Base-by-base conservation (phyloP, 1,139 yeast genomes). In the Yamadazyma blattariae region DNA sequence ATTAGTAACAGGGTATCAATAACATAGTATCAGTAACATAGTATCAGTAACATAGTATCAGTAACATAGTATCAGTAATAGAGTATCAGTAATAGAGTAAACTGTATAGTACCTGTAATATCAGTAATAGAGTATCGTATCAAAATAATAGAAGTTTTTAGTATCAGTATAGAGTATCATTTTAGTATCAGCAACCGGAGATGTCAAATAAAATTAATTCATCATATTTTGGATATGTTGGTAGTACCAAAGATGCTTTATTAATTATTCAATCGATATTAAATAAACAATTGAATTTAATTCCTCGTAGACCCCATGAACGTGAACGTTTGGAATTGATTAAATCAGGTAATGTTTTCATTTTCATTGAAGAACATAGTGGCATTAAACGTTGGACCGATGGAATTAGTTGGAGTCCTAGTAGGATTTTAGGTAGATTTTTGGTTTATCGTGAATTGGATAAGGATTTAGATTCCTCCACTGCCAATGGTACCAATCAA, bases 351-450 rank as follows among this genome's bases (percentile, higher is more conserved):
- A 79, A 82, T 48, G 82, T 88, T 1, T 89, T 88, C 59, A 88
- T 89, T 3, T 89, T 88, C 52, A 77, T 85, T 34, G 96, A 89
- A 56, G 88, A 84, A 45, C 70, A 74, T 15, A 80, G 92, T 0
- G 92, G 94, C 1, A 88, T 89, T 42, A 85, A 85, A 56, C 67
- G 97, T 37, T 89, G 97, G 97, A 89, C 97, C 1, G 97, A 89
- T 54, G 96, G 97, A 12, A 77, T 86, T 15, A 73, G 90, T 10
- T 89, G 97, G 97, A 80, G 90, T 1, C 96, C 97, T 0, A 82
- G 94, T 2, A 66, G 97, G 34, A 87, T 89, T 21, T 67, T 87
- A 28, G 95, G 95, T 3, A 69, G 94, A 39, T 89, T 89, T 48
- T 64, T 89, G 27, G 82, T 89, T 8, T 89, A 89, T 57, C 73